phyloP scores from a whole-genome alignment of 2,329 filamentous ascomycete species.

The Parastagonospora avenae region DNA sequence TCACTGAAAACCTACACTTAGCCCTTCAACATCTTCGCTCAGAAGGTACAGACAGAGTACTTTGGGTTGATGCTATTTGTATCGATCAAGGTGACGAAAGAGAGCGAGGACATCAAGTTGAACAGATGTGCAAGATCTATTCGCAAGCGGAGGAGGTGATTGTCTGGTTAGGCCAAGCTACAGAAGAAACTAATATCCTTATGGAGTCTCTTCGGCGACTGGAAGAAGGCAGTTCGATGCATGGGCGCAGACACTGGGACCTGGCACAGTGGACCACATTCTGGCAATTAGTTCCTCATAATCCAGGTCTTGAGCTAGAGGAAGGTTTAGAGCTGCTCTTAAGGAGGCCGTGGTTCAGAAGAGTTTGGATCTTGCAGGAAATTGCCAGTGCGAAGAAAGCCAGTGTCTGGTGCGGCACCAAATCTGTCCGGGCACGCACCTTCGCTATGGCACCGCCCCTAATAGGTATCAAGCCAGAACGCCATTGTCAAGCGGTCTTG shows the following conservation, averaged over 20 bases:
- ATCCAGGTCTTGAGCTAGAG: background rate
- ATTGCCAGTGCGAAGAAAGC: constrained; percentile 17
- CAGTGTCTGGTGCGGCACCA: constrained; percentile 9
- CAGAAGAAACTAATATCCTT: constrained; percentile 10
- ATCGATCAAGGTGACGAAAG: background rate
- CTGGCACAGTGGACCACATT: background rate
- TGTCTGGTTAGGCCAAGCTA: constrained; percentile 33
- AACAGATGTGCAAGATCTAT: constrained; percentile 33
- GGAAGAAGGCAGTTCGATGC: constrained; percentile 10
- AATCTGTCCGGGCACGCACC: constrained; percentile 10
- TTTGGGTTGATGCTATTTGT: constrained; percentile 33
- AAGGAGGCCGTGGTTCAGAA: constrained; percentile 18
- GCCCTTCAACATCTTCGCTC: constrained; percentile 17
- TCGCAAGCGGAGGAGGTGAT: constrained; percentile 24
- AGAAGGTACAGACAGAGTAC: constrained; percentile 7
- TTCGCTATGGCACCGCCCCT: constrained; percentile 15
- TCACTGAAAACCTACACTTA: constrained; percentile 18
- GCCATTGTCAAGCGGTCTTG: constrained; percentile 20
- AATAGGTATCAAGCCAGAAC: background rate
- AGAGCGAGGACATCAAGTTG: constrained; percentile 32
- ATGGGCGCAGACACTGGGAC: background rate
- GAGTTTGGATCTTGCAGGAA: constrained; percentile 29
- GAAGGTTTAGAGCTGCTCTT: constrained; percentile 9
- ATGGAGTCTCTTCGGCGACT: constrained; percentile 2
- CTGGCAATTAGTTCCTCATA: background rate